Evolutionary conservation across 371 early-diverging fungal species (phyloP), one percentile per base, ranked within the genome.

Genomic region (Cokeromyces recurvatus): DNA sequence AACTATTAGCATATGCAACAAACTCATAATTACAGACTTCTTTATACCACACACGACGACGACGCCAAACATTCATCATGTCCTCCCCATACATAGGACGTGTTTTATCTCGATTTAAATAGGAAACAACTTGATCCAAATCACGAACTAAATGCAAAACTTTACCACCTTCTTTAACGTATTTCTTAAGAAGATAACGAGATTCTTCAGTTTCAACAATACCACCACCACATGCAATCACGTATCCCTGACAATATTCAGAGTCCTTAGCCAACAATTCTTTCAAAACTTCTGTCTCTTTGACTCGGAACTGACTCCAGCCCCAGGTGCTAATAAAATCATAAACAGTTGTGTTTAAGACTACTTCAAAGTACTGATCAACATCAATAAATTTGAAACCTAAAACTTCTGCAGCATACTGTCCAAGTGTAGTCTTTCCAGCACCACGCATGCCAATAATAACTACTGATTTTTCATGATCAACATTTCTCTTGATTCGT

Each of bases 381-480:
- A 95, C 79, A 62, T 98, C 98, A 10, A 95, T 66, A 57, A 93
- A 95, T 17, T 71, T 54, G 9, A 85, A 84, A 3, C 79, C 72
- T 19, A 95, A 64, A 0, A 64, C 59, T 21, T 63, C 64, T 3
- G 95, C 90, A 3, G 87, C 87, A 21, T 82, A 72, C 22, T 69
- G 76, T 15, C 96, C 95, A 53, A 93, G 77, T 2, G 90, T 82
- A 0, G 96, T 91, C 71, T 98, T 98, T 37, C 98, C 98, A 2
- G 85, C 95, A 15, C 97, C 97, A 44, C 98, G 88, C 98, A 98
- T 97, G 35, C 98, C 98, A 51, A 96, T 86, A 19, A 98, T 68
- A 6, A 96, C 82, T 31, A 95, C 73, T 3, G 89, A 82, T n/a
- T 71, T 66, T 24, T 58, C 51, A 10, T 58, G 54, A 35, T 65